phyloP scores from a whole-genome alignment of 352 stramenopile species.

The Aphanomyces invadans region DNA sequence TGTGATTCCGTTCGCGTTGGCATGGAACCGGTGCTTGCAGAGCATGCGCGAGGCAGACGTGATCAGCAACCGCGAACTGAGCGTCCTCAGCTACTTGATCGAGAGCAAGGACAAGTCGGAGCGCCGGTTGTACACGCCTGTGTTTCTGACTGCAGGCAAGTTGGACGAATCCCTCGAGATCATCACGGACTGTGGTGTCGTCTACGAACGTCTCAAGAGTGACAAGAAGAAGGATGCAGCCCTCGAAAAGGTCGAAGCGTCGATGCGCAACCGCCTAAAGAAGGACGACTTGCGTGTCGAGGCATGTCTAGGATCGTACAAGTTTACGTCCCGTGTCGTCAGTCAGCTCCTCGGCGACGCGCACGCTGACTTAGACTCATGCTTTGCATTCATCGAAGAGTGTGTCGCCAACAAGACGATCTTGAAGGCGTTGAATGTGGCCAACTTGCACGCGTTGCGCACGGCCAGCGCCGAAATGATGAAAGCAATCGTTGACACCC shows the following conservation, averaged over 20 bases:
- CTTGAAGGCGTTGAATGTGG: slow-evolving; percentile 25
- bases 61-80: slow-evolving; percentile 28
- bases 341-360: slow-evolving; percentile 27
- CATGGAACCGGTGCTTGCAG: slow-evolving; percentile 28
- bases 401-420: slow-evolving; percentile 15
- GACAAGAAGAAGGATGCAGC: slow-evolving; percentile 30
- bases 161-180: slow-evolving; percentile 32
- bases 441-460: slow-evolving; percentile 22
- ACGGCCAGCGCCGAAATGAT: slow-evolving; percentile 26
- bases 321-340: slow-evolving; percentile 27
- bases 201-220: slow-evolving; percentile 26
- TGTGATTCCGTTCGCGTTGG: slow-evolving; percentile 30
- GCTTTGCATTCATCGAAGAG: slow-evolving; percentile 28
- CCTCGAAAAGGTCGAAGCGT: slow-evolving; percentile 26
- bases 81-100: slow-evolving; percentile 31
- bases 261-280: slow-evolving; percentile 26
- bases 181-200: slow-evolving; percentile 26
- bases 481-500: slow-evolving; percentile 29
- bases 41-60: slow-evolving; percentile 29
- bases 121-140: slow-evolving; percentile 26
- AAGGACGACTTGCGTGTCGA: slow-evolving; percentile 29
- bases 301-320: slow-evolving; percentile 27
- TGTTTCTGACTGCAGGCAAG: slow-evolving; percentile 29
- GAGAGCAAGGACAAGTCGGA: slow-evolving; percentile 21
- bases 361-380: slow-evolving; percentile 26